phyloP scores from a whole-genome alignment of 208 protist species.

The Trypanosomatidae sp. region DNA sequence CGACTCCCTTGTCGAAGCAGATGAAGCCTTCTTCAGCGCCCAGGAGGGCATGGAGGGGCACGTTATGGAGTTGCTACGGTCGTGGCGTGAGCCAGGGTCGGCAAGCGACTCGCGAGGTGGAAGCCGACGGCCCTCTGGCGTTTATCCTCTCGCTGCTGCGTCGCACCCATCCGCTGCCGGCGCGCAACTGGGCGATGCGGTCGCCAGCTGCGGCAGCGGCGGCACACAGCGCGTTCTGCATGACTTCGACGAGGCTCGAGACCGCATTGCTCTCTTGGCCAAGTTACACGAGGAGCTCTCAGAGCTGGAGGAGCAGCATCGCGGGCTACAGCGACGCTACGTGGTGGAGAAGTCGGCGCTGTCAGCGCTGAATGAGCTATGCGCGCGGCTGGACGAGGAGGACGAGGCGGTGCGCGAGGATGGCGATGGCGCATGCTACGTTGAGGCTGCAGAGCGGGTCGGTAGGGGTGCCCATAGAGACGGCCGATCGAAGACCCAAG shows the following conservation, averaged over 20 bases:
- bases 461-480: not conserved
- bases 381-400: slow-evolving; percentile 3
- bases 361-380: slow-evolving; percentile 9
- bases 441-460: not conserved
- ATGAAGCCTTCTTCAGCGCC: slow-evolving; percentile 19
- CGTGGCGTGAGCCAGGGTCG: slow-evolving; percentile 4
- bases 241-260: slow-evolving; percentile 9
- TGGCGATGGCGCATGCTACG: not conserved
- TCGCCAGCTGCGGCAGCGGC: not conserved
- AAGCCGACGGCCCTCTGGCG: slow-evolving; percentile 15
- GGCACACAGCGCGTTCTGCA: slow-evolving; percentile 22
- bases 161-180: not conserved
- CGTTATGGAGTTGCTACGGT: slow-evolving; percentile 8
- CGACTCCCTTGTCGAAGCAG: slow-evolving; percentile 8
- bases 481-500: not conserved
- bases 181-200: not conserved
- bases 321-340: slow-evolving; percentile 22
- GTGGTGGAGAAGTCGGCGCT: slow-evolving; percentile 22
- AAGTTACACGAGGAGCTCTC: slow-evolving; percentile 15
- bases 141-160: not conserved
- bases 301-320: slow-evolving; percentile 18
- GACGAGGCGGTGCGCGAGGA: not conserved
- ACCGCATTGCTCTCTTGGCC: slow-evolving; percentile 7
- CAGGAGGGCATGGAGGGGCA: slow-evolving; percentile 12
- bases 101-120: slow-evolving; percentile 1